A percentile compares a stretch with the other conserved stretches of the same genome.
These are phyloP conservation scores for Isabelozyma heimii DNA, from an alignment of 805 yeast species.

Conservation along the genomic window DNA sequence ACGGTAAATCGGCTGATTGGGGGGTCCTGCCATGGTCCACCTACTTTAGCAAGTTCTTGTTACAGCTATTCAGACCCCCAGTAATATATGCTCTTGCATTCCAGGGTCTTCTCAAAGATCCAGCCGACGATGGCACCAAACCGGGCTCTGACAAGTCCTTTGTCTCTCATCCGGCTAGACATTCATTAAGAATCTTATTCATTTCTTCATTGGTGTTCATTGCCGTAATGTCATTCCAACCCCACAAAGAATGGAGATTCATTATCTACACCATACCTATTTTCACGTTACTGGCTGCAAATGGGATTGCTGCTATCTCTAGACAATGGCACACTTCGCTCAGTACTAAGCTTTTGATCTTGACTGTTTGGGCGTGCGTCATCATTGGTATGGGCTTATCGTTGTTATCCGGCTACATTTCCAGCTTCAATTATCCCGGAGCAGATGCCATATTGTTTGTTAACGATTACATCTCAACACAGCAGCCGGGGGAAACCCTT, in stretches of 20 bases:
- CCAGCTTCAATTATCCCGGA: constrained; percentile 85
- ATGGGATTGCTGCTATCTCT: constrained; percentile 45
- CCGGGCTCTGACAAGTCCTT: constrained; percentile 16
- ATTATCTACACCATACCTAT: constrained; percentile 74
- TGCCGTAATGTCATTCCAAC: constrained; percentile 69
- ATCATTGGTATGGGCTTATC: constrained; percentile 38
- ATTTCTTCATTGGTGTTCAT: constrained; percentile 55
- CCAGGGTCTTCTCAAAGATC: constrained; percentile 43
- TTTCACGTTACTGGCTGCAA: constrained; percentile 60
- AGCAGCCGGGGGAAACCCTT: constrained; percentile 11
- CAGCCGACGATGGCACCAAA: constrained; percentile 34
- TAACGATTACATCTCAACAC: constrained; percentile 39
- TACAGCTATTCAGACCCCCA: constrained; percentile 40
- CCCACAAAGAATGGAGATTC: constrained; percentile 95
- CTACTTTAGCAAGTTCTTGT: constrained; percentile 56
- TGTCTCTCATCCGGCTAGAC: constrained; percentile 23
- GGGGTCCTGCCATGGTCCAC: constrained; percentile 75
- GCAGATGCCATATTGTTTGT: constrained; percentile 65
- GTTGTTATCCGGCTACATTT: constrained; percentile 53
- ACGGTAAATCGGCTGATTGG: constrained; percentile 76
- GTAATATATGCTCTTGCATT: constrained; percentile 38
- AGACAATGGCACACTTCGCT: constrained; percentile 13
- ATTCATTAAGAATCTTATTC: constrained; percentile 45
- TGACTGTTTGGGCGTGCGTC: constrained; percentile 18
- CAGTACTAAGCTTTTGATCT: constrained; percentile 24